A percentile compares a stretch with the other conserved stretches of the same genome.
Conservation (phyloP, 495 filamentous ascomycete genomes). For the Aspergillus heteromorphus region DNA sequence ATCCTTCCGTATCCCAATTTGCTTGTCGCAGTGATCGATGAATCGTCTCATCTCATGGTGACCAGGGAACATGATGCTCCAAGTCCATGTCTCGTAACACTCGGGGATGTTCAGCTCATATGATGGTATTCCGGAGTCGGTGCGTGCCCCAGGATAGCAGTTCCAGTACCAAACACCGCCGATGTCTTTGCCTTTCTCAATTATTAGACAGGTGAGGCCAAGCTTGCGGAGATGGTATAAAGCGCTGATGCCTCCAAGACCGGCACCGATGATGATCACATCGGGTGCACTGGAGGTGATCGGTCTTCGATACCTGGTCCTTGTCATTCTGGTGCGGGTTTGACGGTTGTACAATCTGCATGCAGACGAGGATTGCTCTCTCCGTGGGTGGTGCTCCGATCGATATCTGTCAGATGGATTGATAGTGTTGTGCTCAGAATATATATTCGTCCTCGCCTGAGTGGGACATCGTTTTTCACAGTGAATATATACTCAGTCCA, state of each 20-base stretch:
- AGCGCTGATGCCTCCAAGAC: constrained; percentile 33
- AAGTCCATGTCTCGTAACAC: constrained; percentile 49
- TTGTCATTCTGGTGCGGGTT: too few species aligned
- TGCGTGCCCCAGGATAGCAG: constrained; percentile 42
- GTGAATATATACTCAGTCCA: too few species aligned
- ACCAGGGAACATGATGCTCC: constrained; percentile 45
- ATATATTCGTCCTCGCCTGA: too few species aligned
- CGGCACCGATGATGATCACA: constrained; percentile 28
- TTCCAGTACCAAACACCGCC: constrained; percentile 52
- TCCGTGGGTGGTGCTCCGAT: too few species aligned
- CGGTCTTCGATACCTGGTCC: too few species aligned
- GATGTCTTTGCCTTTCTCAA: constrained; percentile 39
- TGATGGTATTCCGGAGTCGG: constrained; percentile 45
- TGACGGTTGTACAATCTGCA: too few species aligned
- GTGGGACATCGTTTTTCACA: too few species aligned
- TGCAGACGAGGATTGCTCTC: too few species aligned
- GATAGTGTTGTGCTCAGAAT: too few species aligned
- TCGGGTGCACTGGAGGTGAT: constrained; percentile 1
- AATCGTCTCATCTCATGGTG: constrained; percentile 47
- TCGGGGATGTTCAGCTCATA: constrained; percentile 50
- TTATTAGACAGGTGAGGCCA: constrained; percentile 30
- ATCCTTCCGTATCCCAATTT: constrained; percentile 46
- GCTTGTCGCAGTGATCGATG: constrained; percentile 52
- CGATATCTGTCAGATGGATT: too few species aligned
- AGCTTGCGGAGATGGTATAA: constrained; percentile 41